These are phyloP conservation scores for Haemoproteus tartakovskyi DNA, from an alignment of 169 alveolate species.

Conservation along the genomic window DNA sequence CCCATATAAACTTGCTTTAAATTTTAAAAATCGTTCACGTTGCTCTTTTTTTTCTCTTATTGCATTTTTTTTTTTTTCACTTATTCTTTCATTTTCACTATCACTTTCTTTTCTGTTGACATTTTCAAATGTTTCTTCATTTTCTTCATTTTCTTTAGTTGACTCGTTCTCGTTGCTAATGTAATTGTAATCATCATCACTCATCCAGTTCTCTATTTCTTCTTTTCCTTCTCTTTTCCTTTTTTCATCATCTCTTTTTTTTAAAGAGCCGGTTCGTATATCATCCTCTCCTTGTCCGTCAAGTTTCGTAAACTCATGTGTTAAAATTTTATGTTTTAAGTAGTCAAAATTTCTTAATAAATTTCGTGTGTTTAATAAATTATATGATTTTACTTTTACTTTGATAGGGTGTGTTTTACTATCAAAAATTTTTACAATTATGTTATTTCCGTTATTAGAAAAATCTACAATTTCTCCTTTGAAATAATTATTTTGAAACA, in stretches of 20 bases:
- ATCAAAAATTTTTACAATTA: constrained; percentile 59
- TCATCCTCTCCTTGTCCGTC: neutral
- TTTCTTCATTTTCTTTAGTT: neutral
- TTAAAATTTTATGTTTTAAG: constrained; percentile 44
- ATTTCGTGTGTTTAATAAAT: constrained; percentile 57
- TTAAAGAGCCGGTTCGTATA: neutral
- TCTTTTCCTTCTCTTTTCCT: neutral
- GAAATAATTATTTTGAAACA: constrained; percentile 52
- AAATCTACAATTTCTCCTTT: constrained; percentile 53
- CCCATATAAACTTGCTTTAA: constrained; percentile 31
- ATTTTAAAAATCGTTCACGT: constrained; percentile 18
- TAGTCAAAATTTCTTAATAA: constrained; percentile 57
- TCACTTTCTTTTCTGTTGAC: neutral
- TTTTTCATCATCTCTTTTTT: neutral
- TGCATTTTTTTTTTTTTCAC: constrained; percentile 7
- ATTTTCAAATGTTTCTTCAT: neutral
- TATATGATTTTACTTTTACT: constrained; percentile 60
- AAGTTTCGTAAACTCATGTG: constrained; percentile 5
- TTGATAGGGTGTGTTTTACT: constrained; percentile 10
- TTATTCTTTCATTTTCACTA: neutral
- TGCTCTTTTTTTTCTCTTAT: constrained; percentile 10
- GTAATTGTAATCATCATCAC: too few species aligned
- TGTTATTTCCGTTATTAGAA: constrained; percentile 59
- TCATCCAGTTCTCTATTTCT: too few species aligned
- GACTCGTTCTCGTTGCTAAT: neutral